A percentile compares a stretch with the other conserved stretches of the same genome.
phyloP scores from a whole-genome alignment of 805 yeast genomes.

The Lipomyces starkeyi region DNA sequence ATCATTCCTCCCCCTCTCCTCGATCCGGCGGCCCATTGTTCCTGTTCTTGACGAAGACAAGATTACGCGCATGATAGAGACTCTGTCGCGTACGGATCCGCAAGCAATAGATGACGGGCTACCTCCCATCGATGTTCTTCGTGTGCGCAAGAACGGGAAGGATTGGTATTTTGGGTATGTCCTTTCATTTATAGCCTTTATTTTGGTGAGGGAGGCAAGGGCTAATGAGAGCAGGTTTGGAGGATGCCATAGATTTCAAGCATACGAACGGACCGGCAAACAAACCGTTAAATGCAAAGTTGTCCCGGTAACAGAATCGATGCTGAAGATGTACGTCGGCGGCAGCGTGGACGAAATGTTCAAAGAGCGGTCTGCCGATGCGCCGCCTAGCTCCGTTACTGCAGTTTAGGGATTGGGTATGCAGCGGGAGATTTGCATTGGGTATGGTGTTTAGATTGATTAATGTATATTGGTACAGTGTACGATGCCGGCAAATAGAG shows the following conservation, averaged over 20 bases:
- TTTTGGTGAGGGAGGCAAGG: conserved; percentile 61
- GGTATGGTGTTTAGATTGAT: background rate
- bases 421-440: background rate
- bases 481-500: no score
- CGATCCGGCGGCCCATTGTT: conserved; percentile 80
- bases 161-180: conserved; percentile 52
- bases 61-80: conserved; percentile 71
- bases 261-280: conserved; percentile 66
- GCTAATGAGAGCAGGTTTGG: conserved; percentile 65
- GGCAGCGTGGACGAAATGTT: conserved; percentile 43
- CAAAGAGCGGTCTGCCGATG: conserved; percentile 25
- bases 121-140: conserved; percentile 82
- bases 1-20: conserved; percentile 65
- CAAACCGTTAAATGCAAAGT: conserved; percentile 67
- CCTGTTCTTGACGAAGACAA: conserved; percentile 79
- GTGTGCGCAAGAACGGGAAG: conserved; percentile 66
- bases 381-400: background rate
- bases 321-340: conserved; percentile 73
- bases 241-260: conserved; percentile 89
- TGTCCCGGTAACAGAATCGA: conserved; percentile 75
- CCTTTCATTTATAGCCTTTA: no score
- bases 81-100: conserved; percentile 53
- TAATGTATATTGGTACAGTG: no score
- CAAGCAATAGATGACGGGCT: conserved; percentile 35
- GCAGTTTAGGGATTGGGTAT: background rate